phyloP scores from a whole-genome alignment of 2,329 filamentous ascomycete genomes.

The Chaetomiaceae sp. region DNA sequence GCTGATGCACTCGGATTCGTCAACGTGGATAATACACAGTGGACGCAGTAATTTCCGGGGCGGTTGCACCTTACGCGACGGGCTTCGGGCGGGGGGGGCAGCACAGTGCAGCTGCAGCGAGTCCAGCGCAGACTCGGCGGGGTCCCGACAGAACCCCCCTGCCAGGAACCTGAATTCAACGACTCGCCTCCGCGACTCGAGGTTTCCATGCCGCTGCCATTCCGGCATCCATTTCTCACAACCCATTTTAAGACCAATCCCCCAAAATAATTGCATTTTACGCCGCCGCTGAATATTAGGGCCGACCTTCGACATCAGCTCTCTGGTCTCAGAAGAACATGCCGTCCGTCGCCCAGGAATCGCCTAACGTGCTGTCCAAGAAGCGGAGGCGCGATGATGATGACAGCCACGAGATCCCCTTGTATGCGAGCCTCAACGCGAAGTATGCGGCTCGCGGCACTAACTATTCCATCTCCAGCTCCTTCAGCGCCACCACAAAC shows the following conservation, averaged over 20 bases:
- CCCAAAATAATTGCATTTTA: background rate
- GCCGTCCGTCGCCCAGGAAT: slow-evolving; percentile 36
- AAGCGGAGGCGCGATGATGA: slow-evolving; percentile 40
- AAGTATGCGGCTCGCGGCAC: slow-evolving; percentile 1
- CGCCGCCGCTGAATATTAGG: background rate
- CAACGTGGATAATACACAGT: background rate
- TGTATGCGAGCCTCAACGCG: slow-evolving; percentile 19
- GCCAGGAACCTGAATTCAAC: slow-evolving; percentile 5
- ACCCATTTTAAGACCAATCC: background rate
- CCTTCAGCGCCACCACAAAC: slow-evolving; percentile 7
- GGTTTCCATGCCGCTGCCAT: slow-evolving; percentile 1
- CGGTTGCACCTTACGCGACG: slow-evolving; percentile 11
- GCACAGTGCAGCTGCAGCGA: too few species aligned
- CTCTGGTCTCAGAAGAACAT: slow-evolving; percentile 24
- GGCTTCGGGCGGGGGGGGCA: too few species aligned
- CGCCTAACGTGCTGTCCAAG: slow-evolving; percentile 31
- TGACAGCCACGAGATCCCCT: slow-evolving; percentile 13
- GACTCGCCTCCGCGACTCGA: slow-evolving; percentile 11
- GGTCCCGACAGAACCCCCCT: slow-evolving; percentile 6
- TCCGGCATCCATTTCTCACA: background rate
- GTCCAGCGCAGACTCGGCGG: too few species aligned
- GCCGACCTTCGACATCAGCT: background rate
- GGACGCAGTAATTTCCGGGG: background rate
- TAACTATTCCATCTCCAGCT: slow-evolving; percentile 8
- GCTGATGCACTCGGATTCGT: too few species aligned